These are phyloP conservation scores for Coemansia sp. DNA, from an alignment of 192 early-diverging fungal genomes.

Conservation along the genomic window DNA sequence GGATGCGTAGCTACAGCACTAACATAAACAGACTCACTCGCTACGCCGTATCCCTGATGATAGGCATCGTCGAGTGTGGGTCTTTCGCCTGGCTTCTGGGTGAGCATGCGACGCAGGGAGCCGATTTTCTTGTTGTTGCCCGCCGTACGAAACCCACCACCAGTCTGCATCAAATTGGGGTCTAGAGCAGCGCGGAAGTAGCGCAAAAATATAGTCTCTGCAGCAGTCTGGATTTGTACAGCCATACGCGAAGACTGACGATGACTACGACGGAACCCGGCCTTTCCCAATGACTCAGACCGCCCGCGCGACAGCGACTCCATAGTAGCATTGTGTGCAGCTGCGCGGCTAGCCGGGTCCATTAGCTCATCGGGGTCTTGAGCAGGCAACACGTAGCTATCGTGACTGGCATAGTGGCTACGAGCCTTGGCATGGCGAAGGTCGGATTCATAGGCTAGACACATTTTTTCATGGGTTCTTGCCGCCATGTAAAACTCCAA, in stretches of 20 bases:
- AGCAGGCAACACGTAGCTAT: conserved; percentile 15
- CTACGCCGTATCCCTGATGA: conserved; percentile 55
- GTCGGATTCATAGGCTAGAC: conserved; percentile 56
- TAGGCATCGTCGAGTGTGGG: conserved; percentile 50
- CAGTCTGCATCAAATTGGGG: conserved; percentile 41
- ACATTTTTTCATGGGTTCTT: conserved; percentile 58
- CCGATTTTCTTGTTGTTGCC: conserved; percentile 40
- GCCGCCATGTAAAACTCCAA: conserved; percentile 61
- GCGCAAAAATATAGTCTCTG: conserved; percentile 54
- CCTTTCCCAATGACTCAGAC: background rate
- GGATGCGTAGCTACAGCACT: conserved; percentile 10
- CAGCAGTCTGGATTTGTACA: conserved; percentile 56
- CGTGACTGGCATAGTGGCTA: conserved; percentile 48
- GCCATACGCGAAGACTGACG: conserved; percentile 58
- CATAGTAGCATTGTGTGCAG: conserved; percentile 46
- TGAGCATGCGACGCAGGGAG: conserved; percentile 55
- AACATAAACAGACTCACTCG: conserved; percentile 39
- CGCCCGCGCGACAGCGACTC: conserved; percentile 45
- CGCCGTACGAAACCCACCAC: background rate
- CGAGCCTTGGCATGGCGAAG: conserved; percentile 56
- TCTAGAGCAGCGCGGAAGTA: conserved; percentile 59
- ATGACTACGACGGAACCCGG: conserved; percentile 36
- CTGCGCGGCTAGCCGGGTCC: conserved; percentile 25
- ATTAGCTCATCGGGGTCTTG: background rate
- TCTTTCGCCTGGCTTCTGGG: conserved; percentile 33